A percentile compares a stretch with the other conserved stretches of the same genome.
Conservation (phyloP, 2,329 filamentous ascomycete species). For the Neocucurbitaria cava region DNA sequence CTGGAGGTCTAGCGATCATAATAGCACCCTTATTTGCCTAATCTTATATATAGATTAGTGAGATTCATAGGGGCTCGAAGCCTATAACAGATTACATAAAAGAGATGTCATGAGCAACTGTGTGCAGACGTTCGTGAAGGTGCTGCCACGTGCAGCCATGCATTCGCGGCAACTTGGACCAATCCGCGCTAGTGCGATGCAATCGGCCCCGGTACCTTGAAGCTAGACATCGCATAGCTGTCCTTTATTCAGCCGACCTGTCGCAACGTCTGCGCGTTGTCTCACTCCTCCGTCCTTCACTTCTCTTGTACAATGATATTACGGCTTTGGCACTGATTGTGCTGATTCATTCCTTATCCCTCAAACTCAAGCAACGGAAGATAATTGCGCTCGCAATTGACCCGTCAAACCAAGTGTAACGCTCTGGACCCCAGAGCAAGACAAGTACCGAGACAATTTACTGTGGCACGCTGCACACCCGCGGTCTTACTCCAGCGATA, state of each 20-base stretch:
- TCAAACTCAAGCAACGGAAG: conserved; percentile 5
- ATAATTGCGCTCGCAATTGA: conserved; percentile 21
- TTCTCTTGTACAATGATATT: conserved; percentile 33
- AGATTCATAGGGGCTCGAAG: too few relatives aligned
- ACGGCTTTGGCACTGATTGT: conserved; percentile 28
- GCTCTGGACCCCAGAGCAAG: background rate
- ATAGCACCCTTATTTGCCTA: too few relatives aligned
- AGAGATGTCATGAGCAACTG: too few relatives aligned
- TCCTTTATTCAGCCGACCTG: conserved; percentile 40
- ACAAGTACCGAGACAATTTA: conserved; percentile 13
- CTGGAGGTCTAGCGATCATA: background rate
- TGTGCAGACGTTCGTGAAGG: background rate
- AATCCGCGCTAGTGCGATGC: conserved; percentile 24
- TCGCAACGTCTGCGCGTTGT: conserved; percentile 30
- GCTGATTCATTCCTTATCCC: conserved; percentile 28
- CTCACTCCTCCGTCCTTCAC: conserved; percentile 19
- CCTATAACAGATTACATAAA: too few relatives aligned
- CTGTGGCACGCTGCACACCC: conserved; percentile 16
- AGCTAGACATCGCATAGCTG: conserved; percentile 39
- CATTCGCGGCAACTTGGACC: conserved; percentile 3
- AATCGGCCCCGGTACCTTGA: conserved; percentile 9
- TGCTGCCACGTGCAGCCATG: conserved; percentile 20
- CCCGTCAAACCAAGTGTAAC: background rate
- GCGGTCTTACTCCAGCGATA: conserved; percentile 14
- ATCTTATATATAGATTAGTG: too few relatives aligned